Base-by-base conservation (phyloP, 2,329 filamentous ascomycete genomes). In the Beauveria australis region DNA sequence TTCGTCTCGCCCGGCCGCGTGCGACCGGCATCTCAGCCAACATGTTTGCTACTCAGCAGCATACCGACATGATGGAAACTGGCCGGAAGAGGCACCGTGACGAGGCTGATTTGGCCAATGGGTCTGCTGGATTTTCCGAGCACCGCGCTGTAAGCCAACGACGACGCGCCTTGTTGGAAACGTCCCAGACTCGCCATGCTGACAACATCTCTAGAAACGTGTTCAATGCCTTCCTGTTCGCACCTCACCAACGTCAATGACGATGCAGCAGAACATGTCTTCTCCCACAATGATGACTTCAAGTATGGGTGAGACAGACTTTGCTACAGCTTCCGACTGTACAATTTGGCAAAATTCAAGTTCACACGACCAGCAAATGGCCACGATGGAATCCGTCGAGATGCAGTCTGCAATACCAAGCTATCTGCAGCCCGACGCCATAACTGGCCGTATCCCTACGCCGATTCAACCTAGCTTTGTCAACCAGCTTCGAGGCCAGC, bases 381-480 rank as follows among this genome's bases (percentile, higher is more conserved):
- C 18, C 1, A 19, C 30, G 1, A 59, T 62, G 55, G 54, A 54
- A 19, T 30, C 19, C 9, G 43, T 44, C 14, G 55, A 62, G 33
- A 48, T 43, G 18, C 60, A 40, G 28, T 44, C 53, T 30, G 57
- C 60, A 58, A 65, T 66, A 30, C 62, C 63, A 59, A 67, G 66
- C 53, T 64, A 66, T 19, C 53, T 9, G 47, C 40, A 37, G 40
- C 46, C 49, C 37, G 51, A 24, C 51, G 62, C 19, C 28, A 73
- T 51, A 12, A 74, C 74, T 22, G 76, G 77, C 61, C 80, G 82
- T 53, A 79, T 85, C 70, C 82, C 82, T 2, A 85, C 83, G 2
- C 82, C 82, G 2, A 84, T 85, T n/a, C 79, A 84, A 64, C 79
- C 80, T 62, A 81, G 73, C 55, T 85, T 85, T 66, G 79, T 80